Conservation (phyloP, 2,329 filamentous ascomycete species). For the Sordariomycetes sp. region DNA sequence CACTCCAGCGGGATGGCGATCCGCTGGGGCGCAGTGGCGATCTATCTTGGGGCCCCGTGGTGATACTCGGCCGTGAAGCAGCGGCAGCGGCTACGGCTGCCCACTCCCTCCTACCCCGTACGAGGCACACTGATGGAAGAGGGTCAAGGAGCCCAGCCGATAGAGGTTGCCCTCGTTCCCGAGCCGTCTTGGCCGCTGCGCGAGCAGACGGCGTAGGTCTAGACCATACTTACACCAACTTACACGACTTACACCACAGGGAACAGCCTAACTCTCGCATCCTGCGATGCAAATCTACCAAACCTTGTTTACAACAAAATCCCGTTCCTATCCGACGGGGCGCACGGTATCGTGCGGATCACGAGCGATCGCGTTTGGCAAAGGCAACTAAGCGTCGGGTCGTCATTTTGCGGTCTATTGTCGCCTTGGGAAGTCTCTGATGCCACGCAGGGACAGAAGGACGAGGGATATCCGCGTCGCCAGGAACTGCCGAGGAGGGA, state of each 20-base stretch:
- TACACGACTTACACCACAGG: no score
- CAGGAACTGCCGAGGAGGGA: neutral
- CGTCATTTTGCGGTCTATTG: slow-evolving; percentile 11
- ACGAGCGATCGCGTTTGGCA: slow-evolving; percentile 20
- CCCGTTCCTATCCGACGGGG: neutral
- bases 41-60: neutral
- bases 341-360: slow-evolving; percentile 14
- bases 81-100: neutral
- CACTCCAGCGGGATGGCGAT: neutral
- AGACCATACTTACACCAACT: neutral
- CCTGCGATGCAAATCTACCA: neutral
- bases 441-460: neutral
- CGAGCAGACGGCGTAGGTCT: no score
- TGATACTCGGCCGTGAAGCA: neutral
- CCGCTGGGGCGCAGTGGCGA: neutral
- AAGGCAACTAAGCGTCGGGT: slow-evolving; percentile 15
- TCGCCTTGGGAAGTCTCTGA: neutral
- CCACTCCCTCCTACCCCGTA: neutral
- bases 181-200: no score
- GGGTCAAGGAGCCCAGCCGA: no score
- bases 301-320: neutral
- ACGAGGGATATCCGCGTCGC: neutral
- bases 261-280: neutral
- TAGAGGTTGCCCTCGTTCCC: no score
- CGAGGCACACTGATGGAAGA: neutral